Percentiles rank a stretch among this genome's conserved stretches.
Conservation (phyloP, 2,329 filamentous ascomycete species). For the Didymella lethalis region DNA sequence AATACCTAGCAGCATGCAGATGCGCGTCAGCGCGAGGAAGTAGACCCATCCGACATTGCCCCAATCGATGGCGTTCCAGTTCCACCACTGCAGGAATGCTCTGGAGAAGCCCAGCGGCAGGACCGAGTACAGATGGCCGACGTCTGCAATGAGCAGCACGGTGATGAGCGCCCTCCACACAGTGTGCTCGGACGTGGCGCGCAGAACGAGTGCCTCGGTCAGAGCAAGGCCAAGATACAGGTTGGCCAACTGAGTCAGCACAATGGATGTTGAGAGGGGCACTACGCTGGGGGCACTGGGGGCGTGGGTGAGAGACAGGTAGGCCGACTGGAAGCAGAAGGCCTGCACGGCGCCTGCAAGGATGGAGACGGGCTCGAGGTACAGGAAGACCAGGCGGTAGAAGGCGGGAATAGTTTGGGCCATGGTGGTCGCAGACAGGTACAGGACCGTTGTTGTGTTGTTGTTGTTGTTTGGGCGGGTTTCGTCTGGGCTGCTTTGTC, state of each 20-base stretch:
- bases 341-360: constrained; percentile 63
- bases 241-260: constrained; percentile 78
- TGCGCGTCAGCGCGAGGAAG: constrained; percentile 59
- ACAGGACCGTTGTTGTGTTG: not conserved
- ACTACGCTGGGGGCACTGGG: constrained; percentile 59
- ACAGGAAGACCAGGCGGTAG: constrained; percentile 78
- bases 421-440: constrained; percentile 10
- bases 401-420: constrained; percentile 61
- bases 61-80: constrained; percentile 73
- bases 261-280: constrained; percentile 69
- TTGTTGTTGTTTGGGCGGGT: constrained; percentile 25
- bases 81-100: constrained; percentile 69
- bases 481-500: constrained; percentile 16
- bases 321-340: constrained; percentile 60
- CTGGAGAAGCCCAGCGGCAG: constrained; percentile 61
- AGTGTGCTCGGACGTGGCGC: constrained; percentile 69
- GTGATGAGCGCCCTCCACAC: constrained; percentile 76
- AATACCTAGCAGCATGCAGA: constrained; percentile 37
- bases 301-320: constrained; percentile 70
- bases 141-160: constrained; percentile 74
- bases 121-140: constrained; percentile 77
- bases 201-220: constrained; percentile 78
- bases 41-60: constrained; percentile 77
- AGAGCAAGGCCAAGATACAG: constrained; percentile 79
- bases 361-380: constrained; percentile 69